phyloP scores from a whole-genome alignment of 1,284 basidiomycete genomes.

The Heliocybe sulcata region DNA sequence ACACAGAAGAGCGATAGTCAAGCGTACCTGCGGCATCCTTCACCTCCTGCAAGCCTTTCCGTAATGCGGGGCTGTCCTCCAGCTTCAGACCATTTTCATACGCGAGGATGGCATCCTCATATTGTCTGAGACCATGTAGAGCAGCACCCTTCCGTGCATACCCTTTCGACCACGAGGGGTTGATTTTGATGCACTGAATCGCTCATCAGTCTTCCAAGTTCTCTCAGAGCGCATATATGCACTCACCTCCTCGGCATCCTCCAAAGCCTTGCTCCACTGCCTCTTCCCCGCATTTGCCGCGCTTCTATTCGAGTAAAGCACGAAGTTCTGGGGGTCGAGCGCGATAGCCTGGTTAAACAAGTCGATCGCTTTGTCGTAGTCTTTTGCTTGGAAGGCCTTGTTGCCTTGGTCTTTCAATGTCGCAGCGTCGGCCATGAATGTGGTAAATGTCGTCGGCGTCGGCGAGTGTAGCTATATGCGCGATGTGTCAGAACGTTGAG shows the following conservation, averaged over 20 bases:
- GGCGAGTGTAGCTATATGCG: neutral
- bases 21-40: slow-evolving; percentile 68
- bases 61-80: slow-evolving; percentile 76
- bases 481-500: neutral
- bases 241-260: slow-evolving; percentile 86
- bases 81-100: slow-evolving; percentile 79
- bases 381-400: slow-evolving; percentile 91
- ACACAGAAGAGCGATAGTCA: neutral
- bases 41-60: slow-evolving; percentile 87
- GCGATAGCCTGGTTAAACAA: slow-evolving; percentile 85
- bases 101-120: slow-evolving; percentile 77
- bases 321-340: slow-evolving; percentile 79
- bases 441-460: neutral
- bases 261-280: slow-evolving; percentile 71
- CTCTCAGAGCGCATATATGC: slow-evolving; percentile 2
- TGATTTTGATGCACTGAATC: slow-evolving; percentile 68
- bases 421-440: slow-evolving; percentile 13
- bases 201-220: slow-evolving; percentile 1
- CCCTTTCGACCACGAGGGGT: slow-evolving; percentile 86
- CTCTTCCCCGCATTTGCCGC: slow-evolving; percentile 85
- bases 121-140: slow-evolving; percentile 79
- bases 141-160: slow-evolving; percentile 92
- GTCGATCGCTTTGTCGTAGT: slow-evolving; percentile 86
- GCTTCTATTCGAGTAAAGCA: slow-evolving; percentile 91
- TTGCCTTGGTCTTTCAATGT: slow-evolving; percentile 91